phyloP scores from a whole-genome alignment of 2,329 filamentous ascomycete genomes.

The Dactylellina parvicollis region DNA sequence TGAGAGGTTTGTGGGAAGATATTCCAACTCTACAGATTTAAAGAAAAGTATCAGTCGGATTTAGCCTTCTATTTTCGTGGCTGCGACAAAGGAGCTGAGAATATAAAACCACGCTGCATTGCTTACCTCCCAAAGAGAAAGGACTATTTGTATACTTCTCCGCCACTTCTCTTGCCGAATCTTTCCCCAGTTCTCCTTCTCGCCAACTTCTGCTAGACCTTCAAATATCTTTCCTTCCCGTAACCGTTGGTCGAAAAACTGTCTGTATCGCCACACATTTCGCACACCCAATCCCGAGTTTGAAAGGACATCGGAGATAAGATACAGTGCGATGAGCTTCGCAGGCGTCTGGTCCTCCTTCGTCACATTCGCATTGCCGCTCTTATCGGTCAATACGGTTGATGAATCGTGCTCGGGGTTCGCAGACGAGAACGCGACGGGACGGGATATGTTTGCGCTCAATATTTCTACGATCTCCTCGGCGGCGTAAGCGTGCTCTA shows the following conservation, averaged over 20 bases:
- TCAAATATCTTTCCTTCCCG: slow-evolving; percentile 76
- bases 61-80: slow-evolving; percentile 14
- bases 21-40: slow-evolving; percentile 63
- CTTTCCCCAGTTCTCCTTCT: slow-evolving; percentile 79
- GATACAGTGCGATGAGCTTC: slow-evolving; percentile 82
- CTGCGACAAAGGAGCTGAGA: slow-evolving; percentile 1
- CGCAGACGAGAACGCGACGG: slow-evolving; percentile 74
- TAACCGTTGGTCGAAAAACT: slow-evolving; percentile 79
- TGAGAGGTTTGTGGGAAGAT: slow-evolving; percentile 79
- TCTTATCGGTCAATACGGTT: slow-evolving; percentile 57
- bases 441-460: slow-evolving; percentile 80
- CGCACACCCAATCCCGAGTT: slow-evolving; percentile 81
- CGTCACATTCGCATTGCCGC: slow-evolving; percentile 62
- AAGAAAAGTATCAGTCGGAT: not conserved
- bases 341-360: slow-evolving; percentile 75
- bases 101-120: no score
- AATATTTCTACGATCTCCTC: slow-evolving; percentile 93
- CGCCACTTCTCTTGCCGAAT: slow-evolving; percentile 86
- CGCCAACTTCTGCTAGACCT: slow-evolving; percentile 76
- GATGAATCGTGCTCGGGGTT: slow-evolving; percentile 45
- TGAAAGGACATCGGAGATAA: slow-evolving; percentile 81
- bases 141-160: slow-evolving; percentile 74
- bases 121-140: slow-evolving; percentile 72
- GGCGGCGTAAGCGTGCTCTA: slow-evolving; percentile 81
- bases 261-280: slow-evolving; percentile 86